Conservation (phyloP, 768 basidiomycete genomes). For the Rhizopogon vinicolor region DNA sequence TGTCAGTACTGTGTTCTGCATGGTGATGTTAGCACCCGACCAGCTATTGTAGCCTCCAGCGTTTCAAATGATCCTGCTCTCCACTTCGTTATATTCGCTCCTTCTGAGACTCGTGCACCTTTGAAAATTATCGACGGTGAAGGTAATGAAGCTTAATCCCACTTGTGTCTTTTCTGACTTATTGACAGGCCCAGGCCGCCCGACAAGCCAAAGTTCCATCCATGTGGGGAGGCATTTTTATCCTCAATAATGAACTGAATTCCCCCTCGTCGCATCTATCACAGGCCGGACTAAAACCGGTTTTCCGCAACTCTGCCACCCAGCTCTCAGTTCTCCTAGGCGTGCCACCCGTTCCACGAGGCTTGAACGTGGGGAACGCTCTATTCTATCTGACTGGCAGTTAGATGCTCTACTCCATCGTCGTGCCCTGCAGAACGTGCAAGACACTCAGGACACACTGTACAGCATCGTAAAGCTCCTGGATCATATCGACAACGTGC, state of each 20-base stretch:
- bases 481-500: slow-evolving; percentile 87
- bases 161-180: slow-evolving; percentile 8
- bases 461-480: slow-evolving; percentile 81
- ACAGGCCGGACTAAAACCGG: slow-evolving; percentile 37
- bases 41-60: slow-evolving; percentile 64
- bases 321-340: slow-evolving; percentile 84
- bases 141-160: slow-evolving; percentile 26
- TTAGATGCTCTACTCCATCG: slow-evolving; percentile 71
- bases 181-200: slow-evolving; percentile 32
- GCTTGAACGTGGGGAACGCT: slow-evolving; percentile 29
- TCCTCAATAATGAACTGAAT: slow-evolving; percentile 54
- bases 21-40: background rate
- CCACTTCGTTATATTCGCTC: slow-evolving; percentile 88
- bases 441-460: slow-evolving; percentile 69
- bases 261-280: slow-evolving; percentile 25
- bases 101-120: slow-evolving; percentile 64
- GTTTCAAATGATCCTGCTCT: slow-evolving; percentile 91
- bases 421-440: slow-evolving; percentile 64
- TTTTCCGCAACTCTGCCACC: slow-evolving; percentile 60
- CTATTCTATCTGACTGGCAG: slow-evolving; percentile 66
- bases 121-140: slow-evolving; percentile 57
- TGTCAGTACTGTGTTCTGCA: slow-evolving; percentile 42
- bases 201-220: slow-evolving; percentile 61
- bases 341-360: slow-evolving; percentile 55
- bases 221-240: slow-evolving; percentile 85